Percentiles rank a stretch among this genome's conserved stretches.
These are phyloP conservation scores for Acidiella bohemica DNA, from an alignment of 495 filamentous ascomycete species.

Conservation along the genomic window DNA sequence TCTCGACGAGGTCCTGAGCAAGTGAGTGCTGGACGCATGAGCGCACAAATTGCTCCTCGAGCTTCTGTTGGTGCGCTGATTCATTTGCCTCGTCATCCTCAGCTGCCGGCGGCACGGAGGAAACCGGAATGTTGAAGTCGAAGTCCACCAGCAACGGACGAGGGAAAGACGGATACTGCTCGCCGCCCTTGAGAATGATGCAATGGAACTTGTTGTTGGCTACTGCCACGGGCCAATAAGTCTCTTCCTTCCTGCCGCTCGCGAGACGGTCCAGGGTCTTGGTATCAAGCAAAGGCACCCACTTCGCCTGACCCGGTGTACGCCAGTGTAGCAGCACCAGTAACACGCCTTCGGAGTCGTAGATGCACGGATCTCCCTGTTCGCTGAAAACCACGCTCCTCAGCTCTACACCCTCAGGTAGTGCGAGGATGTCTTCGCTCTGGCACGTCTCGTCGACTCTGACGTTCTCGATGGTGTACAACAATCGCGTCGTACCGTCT, in stretches of 20 bases:
- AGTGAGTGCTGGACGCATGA: conserved; percentile 55
- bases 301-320: conserved; percentile 64
- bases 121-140: conserved; percentile 74
- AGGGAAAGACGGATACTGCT: conserved; percentile 89
- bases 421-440: conserved; percentile 77
- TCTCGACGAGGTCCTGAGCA: conserved; percentile 53
- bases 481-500: conserved; percentile 58
- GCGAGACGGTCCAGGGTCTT: conserved; percentile 66
- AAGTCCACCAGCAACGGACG: conserved; percentile 86
- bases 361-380: conserved; percentile 81
- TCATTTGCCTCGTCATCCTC: conserved; percentile 29
- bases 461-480: conserved; percentile 85
- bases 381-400: conserved; percentile 86
- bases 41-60: conserved; percentile 74
- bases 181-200: conserved; percentile 93
- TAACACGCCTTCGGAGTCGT: conserved; percentile 77
- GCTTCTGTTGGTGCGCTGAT: conserved; percentile 24
- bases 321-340: conserved; percentile 87
- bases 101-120: conserved; percentile 33
- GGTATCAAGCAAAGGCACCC: conserved; percentile 87
- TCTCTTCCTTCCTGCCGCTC: conserved; percentile 71
- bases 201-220: conserved; percentile 90
- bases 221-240: conserved; percentile 91
- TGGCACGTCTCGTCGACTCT: conserved; percentile 87
- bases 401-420: conserved; percentile 52